These are phyloP conservation scores for Chrysanthemum lavandulifolium DNA, from an alignment of 129 eudicot genomes.

Conservation along the genomic window DNA sequence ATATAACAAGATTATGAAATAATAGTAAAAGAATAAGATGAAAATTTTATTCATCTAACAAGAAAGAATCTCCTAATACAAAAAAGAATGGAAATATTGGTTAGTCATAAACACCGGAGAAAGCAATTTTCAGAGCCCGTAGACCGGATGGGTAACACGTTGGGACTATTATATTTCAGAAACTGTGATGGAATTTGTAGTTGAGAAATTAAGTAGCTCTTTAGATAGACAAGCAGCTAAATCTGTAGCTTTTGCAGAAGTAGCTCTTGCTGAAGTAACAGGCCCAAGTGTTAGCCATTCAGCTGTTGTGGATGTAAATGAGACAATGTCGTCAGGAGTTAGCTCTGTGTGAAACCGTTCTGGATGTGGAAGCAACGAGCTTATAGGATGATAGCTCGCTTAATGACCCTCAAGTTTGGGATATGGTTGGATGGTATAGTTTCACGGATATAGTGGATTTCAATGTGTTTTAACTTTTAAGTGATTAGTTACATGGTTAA, in stretches of 20 bases:
- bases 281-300: not conserved
- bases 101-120: too few relatives aligned
- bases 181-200: conserved; percentile 7
- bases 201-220: not conserved
- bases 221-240: not conserved
- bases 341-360: not conserved
- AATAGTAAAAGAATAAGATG: too few relatives aligned
- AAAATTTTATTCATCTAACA: too few relatives aligned
- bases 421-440: not conserved
- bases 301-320: too few relatives aligned
- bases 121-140: conserved; percentile 16
- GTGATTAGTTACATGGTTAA: too few relatives aligned
- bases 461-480: too few relatives aligned
- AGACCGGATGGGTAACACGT: conserved; percentile 11
- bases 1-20: too few relatives aligned
- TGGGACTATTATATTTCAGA: not conserved
- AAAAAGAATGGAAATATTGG: too few relatives aligned
- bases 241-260: not conserved
- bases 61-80: too few relatives aligned
- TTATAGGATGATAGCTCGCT: not conserved
- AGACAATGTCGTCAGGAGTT: not conserved
- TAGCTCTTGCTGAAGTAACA: not conserved
- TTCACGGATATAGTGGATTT: not conserved
- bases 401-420: too few relatives aligned
- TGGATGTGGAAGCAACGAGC: not conserved